A percentile compares a stretch with the other conserved stretches of the same genome.
Evolutionary conservation across 2,329 filamentous ascomycete species (phyloP).

Genomic region (Ophiostoma montium): DNA sequence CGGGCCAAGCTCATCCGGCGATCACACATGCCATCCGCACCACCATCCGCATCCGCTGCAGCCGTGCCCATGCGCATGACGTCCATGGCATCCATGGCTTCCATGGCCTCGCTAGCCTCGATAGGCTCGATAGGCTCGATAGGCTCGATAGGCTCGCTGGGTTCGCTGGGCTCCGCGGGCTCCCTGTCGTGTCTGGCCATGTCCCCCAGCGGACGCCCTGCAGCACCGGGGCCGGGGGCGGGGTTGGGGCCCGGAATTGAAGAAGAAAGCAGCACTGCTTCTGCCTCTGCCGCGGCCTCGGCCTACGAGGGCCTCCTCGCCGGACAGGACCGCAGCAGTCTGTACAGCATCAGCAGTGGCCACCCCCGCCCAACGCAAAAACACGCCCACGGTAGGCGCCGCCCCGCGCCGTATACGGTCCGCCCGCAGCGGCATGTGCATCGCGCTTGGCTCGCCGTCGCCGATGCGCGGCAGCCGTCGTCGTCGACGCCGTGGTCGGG

Average conservation of each 20-base stretch:
- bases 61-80: neutral
- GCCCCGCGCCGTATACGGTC: neutral
- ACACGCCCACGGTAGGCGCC: too few relatives aligned
- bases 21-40: neutral
- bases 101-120: neutral
- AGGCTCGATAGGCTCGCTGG: neutral
- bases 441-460: constrained; percentile 9
- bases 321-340: constrained; percentile 5
- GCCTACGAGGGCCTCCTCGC: constrained; percentile 9
- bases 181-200: neutral
- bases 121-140: neutral
- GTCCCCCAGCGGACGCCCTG: neutral
- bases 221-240: neutral
- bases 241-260: too few relatives aligned
- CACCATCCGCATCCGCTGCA: neutral
- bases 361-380: neutral
- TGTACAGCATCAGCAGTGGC: neutral
- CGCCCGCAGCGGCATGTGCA: constrained; percentile 4
- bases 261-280: constrained; percentile 5
- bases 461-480: constrained; percentile 19
- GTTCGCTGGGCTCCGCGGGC: neutral
- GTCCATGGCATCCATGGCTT: neutral
- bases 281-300: constrained; percentile 7
- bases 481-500: constrained; percentile 7
- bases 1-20: constrained; percentile 5